phyloP scores from a whole-genome alignment of 352 stramenopile species.

The Phytophthora idaei region DNA sequence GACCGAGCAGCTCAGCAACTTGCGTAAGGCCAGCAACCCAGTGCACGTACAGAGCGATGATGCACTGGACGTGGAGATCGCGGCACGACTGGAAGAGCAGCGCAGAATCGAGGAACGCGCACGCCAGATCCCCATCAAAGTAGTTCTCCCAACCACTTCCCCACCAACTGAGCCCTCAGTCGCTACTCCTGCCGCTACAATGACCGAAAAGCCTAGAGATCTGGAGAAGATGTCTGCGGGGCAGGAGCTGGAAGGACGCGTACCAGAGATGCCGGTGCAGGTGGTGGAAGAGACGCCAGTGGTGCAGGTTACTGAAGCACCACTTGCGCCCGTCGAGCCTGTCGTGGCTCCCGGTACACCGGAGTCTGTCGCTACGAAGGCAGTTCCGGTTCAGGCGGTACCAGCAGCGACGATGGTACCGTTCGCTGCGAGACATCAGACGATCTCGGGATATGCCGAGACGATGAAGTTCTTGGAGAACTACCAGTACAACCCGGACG shows the following conservation, averaged over 20 bases:
- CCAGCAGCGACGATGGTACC: constrained; percentile 6
- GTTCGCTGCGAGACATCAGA: constrained; percentile 45
- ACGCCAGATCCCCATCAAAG: constrained; percentile 34
- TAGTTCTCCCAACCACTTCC: constrained; percentile 25
- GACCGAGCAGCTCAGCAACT: constrained; percentile 39
- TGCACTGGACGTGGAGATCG: constrained; percentile 27
- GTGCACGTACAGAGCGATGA: constrained; percentile 20
- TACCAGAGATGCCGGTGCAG: constrained; percentile 23
- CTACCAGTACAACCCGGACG: constrained; percentile 43
- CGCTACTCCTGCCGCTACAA: constrained; percentile 1
- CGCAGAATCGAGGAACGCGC: constrained; percentile 21
- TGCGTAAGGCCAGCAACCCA: constrained; percentile 30
- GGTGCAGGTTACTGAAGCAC: constrained; percentile 10
- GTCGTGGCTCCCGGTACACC: not conserved
- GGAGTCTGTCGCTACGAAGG: constrained; percentile 9
- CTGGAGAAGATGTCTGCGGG: constrained; percentile 9
- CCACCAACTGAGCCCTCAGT: constrained; percentile 11
- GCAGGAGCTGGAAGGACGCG: constrained; percentile 26
- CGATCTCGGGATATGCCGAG: constrained; percentile 53
- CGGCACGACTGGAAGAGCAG: constrained; percentile 25
- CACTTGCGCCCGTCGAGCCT: constrained; percentile 5
- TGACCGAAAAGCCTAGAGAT: constrained; percentile 13
- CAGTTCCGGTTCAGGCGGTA: not conserved
- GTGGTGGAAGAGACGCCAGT: constrained; percentile 11
- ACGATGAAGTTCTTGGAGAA: constrained; percentile 57